Percentiles rank a stretch among this genome's conserved stretches.
Evolutionary conservation across 352 stramenopile species (phyloP).

Genomic region (Phytophthora pini): DNA sequence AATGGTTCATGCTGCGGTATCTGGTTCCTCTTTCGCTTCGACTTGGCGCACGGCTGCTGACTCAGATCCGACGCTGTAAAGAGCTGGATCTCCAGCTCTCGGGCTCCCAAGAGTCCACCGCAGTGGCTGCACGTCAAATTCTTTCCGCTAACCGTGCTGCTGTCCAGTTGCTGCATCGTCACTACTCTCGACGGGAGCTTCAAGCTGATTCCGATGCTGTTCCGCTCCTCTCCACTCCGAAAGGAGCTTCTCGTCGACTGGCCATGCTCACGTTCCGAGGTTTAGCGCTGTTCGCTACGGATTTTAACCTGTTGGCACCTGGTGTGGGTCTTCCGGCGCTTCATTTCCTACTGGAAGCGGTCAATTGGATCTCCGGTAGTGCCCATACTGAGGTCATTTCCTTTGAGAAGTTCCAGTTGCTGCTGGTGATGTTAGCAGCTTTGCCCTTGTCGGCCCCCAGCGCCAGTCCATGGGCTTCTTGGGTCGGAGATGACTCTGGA

Average conservation of each 20-base stretch:
- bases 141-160: constrained; percentile 42
- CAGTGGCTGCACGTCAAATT: constrained; percentile 33
- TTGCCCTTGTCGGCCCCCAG: constrained; percentile 27
- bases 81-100: constrained; percentile 53
- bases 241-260: constrained; percentile 36
- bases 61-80: constrained; percentile 58
- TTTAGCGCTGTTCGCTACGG: constrained; percentile 49
- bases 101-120: constrained; percentile 17
- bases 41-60: constrained; percentile 52
- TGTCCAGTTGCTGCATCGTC: constrained; percentile 59
- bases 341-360: constrained; percentile 61
- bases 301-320: constrained; percentile 54
- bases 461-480: constrained; percentile 16
- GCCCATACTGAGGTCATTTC: constrained; percentile 71
- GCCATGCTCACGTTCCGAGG: constrained; percentile 67
- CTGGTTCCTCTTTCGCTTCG: constrained; percentile 59
- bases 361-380: constrained; percentile 75
- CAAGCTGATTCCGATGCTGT: constrained; percentile 12
- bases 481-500: constrained; percentile 14
- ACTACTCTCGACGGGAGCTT: constrained; percentile 53
- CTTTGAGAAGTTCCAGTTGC: constrained; percentile 71
- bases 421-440: constrained; percentile 46
- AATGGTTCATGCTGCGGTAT: constrained; percentile 68
- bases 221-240: constrained; percentile 33
- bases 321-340: constrained; percentile 38